Percentiles rank a stretch among this genome's conserved stretches.
Evolutionary conservation across 2,329 filamentous ascomycete genomes (phyloP).

Genomic region (Neonectria neomacrospora): DNA sequence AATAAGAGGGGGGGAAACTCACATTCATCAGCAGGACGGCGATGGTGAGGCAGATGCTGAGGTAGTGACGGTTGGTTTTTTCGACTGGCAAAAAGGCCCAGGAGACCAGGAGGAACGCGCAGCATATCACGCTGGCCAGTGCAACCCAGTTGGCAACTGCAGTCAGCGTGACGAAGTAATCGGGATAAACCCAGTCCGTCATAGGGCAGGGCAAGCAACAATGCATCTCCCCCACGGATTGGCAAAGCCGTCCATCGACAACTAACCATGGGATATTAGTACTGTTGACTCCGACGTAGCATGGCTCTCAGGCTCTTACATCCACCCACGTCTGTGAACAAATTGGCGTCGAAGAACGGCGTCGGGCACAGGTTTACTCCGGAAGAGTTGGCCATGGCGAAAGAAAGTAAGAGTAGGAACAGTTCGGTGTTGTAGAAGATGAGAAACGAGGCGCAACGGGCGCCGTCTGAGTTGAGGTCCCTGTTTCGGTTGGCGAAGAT

Average conservation of each 20-base stretch:
- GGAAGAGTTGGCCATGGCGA: slow-evolving; percentile 46
- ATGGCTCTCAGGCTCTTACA: slow-evolving; percentile 61
- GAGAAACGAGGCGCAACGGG: slow-evolving; percentile 16
- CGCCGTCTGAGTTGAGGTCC: slow-evolving; percentile 16
- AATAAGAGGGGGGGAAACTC: slow-evolving; percentile 51
- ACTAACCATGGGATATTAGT: slow-evolving; percentile 54
- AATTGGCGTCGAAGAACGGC: slow-evolving; percentile 74
- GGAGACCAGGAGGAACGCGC: slow-evolving; percentile 80
- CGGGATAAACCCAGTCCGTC: slow-evolving; percentile 78
- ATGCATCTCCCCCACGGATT: slow-evolving; percentile 59
- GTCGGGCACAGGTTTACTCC: slow-evolving; percentile 67
- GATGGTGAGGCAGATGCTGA: slow-evolving; percentile 86
- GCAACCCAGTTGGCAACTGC: slow-evolving; percentile 84
- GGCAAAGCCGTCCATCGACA: slow-evolving; percentile 65
- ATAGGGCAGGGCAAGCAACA: slow-evolving; percentile 95
- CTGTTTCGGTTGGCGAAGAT: slow-evolving; percentile 9
- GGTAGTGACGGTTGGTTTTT: slow-evolving; percentile 90
- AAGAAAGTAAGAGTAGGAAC: slow-evolving; percentile 13
- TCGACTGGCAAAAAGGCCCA: slow-evolving; percentile 85
- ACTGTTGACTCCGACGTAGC: background rate
- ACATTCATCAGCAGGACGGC: slow-evolving; percentile 84
- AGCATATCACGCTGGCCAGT: slow-evolving; percentile 76
- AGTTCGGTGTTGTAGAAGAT: slow-evolving; percentile 6
- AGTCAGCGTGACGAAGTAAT: slow-evolving; percentile 69
- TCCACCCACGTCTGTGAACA: slow-evolving; percentile 70